phyloP scores from a whole-genome alignment of 345 rosid genomes.

The thale cress (Arabidopsis thaliana) region TAIR10.1 NC_003071.7:19313501-19314000 shows the following conservation, averaged over 20 bases:
- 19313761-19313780: slow-evolving; percentile 80
- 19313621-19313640: slow-evolving; percentile 87
- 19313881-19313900: slow-evolving; percentile 72
- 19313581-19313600: slow-evolving; percentile 66
- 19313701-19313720: slow-evolving; percentile 1
- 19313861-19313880: slow-evolving; percentile 85
- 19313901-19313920: slow-evolving; percentile 86
- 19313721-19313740: slow-evolving; percentile 88
- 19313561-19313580: slow-evolving; percentile 67
- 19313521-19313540: slow-evolving; percentile 56
- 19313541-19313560: slow-evolving; percentile 72
- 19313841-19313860: slow-evolving; percentile 72
- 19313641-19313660: slow-evolving; percentile 68
- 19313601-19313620: slow-evolving; percentile 65
- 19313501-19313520: slow-evolving; percentile 60
- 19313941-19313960: slow-evolving; percentile 63
- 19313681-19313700: not conserved
- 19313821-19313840: slow-evolving; percentile 66
- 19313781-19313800: slow-evolving; percentile 70
- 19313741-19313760: slow-evolving; percentile 70
- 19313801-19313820: slow-evolving; percentile 58
- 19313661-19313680: not conserved
- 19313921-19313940: slow-evolving; percentile 69
- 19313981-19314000: not conserved
- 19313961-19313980: not conserved